Conservation (phyloP, 345 rosid genomes). For the Citrus mangshanensis region DNA sequence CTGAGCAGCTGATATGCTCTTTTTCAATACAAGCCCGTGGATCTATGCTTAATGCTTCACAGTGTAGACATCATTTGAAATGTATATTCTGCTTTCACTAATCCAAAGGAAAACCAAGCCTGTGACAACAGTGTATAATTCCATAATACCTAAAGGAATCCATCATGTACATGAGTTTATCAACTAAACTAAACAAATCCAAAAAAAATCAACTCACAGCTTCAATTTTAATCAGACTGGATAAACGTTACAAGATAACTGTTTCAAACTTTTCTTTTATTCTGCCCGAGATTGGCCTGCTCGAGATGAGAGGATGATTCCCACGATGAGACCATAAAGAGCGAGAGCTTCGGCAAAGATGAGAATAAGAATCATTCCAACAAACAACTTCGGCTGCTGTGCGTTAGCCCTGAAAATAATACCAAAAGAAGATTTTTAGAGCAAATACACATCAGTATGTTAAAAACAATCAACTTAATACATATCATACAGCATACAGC, state of each 20-base stretch:
- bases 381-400: slow-evolving; percentile 43
- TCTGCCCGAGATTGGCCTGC: slow-evolving; percentile 54
- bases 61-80: not conserved
- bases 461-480: not conserved
- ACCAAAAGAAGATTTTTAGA: not conserved
- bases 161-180: not conserved
- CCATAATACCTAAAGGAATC: not conserved
- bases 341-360: slow-evolving; percentile 47
- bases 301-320: slow-evolving; percentile 50
- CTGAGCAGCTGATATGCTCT: too few relatives aligned
- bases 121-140: not conserved
- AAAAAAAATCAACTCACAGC: not conserved
- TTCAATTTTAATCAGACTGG: not conserved
- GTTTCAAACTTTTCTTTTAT: slow-evolving; percentile 6
- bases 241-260: not conserved
- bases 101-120: not conserved
- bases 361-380: slow-evolving; percentile 48
- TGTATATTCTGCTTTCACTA: not conserved
- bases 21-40: too few relatives aligned
- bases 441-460: not conserved
- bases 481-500: not conserved
- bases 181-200: not conserved
- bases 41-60: not conserved
- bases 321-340: slow-evolving; percentile 44
- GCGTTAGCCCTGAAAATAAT: slow-evolving; percentile 37